These are phyloP conservation scores for Esteya vermicola DNA, from an alignment of 2,329 filamentous ascomycete genomes.

Conservation along the genomic window DNA sequence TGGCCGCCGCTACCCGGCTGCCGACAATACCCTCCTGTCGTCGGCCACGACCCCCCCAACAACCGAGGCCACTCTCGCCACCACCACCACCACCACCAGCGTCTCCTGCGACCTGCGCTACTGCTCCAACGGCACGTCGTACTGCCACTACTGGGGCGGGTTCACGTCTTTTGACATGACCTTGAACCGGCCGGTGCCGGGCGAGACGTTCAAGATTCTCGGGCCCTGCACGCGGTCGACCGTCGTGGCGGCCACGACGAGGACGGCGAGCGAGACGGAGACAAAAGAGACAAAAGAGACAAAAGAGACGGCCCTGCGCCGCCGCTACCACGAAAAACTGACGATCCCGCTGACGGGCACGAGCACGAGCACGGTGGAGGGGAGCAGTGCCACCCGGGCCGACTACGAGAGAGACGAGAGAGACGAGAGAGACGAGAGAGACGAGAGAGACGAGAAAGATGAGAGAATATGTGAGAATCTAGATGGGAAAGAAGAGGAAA, in stretches of 20 bases:
- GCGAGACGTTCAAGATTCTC: slow-evolving; percentile 9
- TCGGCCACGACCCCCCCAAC: background rate
- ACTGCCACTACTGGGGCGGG: slow-evolving; percentile 12
- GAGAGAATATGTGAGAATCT: too few species aligned
- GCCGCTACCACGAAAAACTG: too few species aligned
- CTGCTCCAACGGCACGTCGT: slow-evolving; percentile 10
- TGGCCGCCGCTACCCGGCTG: background rate
- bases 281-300: too few species aligned
- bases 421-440: too few species aligned
- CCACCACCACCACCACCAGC: background rate
- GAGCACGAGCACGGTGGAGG: too few species aligned
- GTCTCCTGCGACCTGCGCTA: slow-evolving; percentile 8
- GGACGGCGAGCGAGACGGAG: background rate
- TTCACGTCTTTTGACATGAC: slow-evolving; percentile 9
- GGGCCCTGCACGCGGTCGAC: slow-evolving; percentile 4
- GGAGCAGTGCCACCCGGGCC: too few species aligned
- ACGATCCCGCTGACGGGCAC: too few species aligned
- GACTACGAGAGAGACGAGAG: too few species aligned
- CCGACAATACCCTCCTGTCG: background rate
- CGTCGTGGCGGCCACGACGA: background rate
- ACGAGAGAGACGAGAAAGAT: too few species aligned
- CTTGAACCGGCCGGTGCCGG: slow-evolving; percentile 7
- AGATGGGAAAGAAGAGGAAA: too few species aligned
- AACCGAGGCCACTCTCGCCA: background rate
- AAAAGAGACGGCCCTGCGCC: too few species aligned